Evolutionary conservation across 2,329 filamentous ascomycete genomes (phyloP).

Genomic region (Clarireedia paspali): DNA sequence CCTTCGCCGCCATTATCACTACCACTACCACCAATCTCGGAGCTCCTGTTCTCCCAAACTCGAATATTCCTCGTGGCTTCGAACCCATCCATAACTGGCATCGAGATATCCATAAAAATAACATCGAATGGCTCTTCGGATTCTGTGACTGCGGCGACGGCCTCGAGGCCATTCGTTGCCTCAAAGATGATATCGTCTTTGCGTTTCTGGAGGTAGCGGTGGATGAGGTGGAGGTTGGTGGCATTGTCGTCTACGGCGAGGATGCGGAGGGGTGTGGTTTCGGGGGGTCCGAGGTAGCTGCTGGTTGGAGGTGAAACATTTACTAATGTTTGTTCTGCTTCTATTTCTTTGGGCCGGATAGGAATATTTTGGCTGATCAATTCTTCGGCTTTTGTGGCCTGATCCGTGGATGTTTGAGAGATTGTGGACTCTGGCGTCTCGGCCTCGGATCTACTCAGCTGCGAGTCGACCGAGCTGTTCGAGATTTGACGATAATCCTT

Average conservation of each 20-base stretch:
- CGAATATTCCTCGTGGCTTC: conserved; percentile 41
- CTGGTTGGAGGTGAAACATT: not conserved
- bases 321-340: not conserved
- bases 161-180: conserved; percentile 37
- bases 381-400: no score
- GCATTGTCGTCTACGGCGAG: conserved; percentile 33
- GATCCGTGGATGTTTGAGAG: no score
- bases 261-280: conserved; percentile 9
- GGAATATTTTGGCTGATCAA: not conserved
- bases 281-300: not conserved
- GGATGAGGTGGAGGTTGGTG: conserved; percentile 31
- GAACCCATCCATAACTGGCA: conserved; percentile 46
- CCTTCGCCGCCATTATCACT: not conserved
- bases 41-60: not conserved
- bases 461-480: not conserved
- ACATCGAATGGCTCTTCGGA: conserved; percentile 31
- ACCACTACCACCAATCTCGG: not conserved
- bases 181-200: conserved; percentile 26
- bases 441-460: not conserved
- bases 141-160: conserved; percentile 28
- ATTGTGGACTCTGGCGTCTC: not conserved
- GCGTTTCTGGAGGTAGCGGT: conserved; percentile 24
- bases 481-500: not conserved
- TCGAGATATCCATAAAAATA: conserved; percentile 45
- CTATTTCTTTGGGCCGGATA: not conserved